Evolutionary conservation across 2,329 filamentous ascomycete genomes (phyloP), one percentile per base, ranked within the genome.

Genomic region (Aspergillus hiratsukae): DNA sequence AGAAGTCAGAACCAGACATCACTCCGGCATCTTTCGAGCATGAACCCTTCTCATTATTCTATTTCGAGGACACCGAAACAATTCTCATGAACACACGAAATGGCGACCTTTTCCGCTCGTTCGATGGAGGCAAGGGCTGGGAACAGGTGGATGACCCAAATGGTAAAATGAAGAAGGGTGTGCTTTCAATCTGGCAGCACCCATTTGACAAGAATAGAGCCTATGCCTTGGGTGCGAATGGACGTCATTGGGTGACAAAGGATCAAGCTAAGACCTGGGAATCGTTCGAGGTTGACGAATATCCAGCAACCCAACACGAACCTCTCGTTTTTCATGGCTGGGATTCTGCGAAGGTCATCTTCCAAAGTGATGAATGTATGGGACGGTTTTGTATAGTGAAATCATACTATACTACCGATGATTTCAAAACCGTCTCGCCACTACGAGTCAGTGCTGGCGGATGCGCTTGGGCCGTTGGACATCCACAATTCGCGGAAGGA

Each of bases 61-160:
- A 96, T 76, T 97, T 99, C 70, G 87, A 94, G 68, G 90, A 93
- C 72, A 92, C 90, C 63, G 87, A 96, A 71, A 84, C 88, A 52
- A 80, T 96, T 57, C 75, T 97, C 48, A 86, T 91, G 66, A 89
- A 96, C 70, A 69, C 78, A 51, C 73, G 80, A 14, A 81, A 82
- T 43, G 80, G 82, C 58, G 85, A 84, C 60, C 80, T 96, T 52
- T 91, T 87, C 73, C 87, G 90, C 58, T 96, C 93, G 48, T 80
- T 81, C 49, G 85, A 97, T 76, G 91, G 89, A 41, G 95, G 94
- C 63, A 83, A 83, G 64, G 83, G 78, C 48, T 99, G 94, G 93
- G 76, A 83, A 48, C 77, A 64, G 59, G 78, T 93, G 60, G 80
- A 92, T 55, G 83, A 65, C 17, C 66, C 85, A 23, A 82, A 87